phyloP scores from a whole-genome alignment of 2,329 filamentous ascomycete genomes.

The Calonectria fujianensis region DNA sequence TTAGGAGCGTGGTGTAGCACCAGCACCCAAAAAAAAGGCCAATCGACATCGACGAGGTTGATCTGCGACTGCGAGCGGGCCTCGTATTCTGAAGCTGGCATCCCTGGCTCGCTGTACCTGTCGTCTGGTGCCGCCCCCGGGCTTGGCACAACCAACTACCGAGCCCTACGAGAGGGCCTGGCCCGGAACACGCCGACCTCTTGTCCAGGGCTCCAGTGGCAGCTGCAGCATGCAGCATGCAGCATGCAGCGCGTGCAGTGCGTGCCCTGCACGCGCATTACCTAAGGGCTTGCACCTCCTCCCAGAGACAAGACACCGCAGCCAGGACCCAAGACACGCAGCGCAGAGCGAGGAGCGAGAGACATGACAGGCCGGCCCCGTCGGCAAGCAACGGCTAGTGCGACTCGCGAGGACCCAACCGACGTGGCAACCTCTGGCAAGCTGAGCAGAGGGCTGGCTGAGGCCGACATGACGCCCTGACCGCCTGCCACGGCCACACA shows the following conservation, averaged over 20 bases:
- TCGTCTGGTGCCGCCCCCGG: conserved; percentile 4
- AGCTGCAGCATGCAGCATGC: neutral
- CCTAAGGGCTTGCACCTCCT: neutral
- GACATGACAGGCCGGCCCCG: neutral
- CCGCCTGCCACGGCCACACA: neutral
- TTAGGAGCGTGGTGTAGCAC: neutral
- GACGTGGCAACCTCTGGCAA: conserved; percentile 17
- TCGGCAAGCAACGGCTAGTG: conserved; percentile 12
- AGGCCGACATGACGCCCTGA: neutral
- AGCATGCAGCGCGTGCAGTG: neutral
- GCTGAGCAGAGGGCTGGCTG: neutral
- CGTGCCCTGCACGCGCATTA: neutral
- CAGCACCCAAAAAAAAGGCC: neutral
- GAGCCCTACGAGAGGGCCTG: conserved; percentile 3
- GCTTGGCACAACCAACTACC: conserved; percentile 22
- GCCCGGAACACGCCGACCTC: neutral
- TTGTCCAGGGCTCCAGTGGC: neutral
- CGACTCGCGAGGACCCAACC: neutral
- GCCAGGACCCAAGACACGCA: neutral
- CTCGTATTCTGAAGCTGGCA: conserved; percentile 18
- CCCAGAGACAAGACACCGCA: neutral
- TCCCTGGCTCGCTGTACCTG: conserved; percentile 4
- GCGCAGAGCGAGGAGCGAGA: neutral
- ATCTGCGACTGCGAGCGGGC: neutral
- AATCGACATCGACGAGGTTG: neutral